Evolutionary conservation across 176 grass and related monocot genomes (phyloP).

Genomic region (Zoysia pacifica): DNA sequence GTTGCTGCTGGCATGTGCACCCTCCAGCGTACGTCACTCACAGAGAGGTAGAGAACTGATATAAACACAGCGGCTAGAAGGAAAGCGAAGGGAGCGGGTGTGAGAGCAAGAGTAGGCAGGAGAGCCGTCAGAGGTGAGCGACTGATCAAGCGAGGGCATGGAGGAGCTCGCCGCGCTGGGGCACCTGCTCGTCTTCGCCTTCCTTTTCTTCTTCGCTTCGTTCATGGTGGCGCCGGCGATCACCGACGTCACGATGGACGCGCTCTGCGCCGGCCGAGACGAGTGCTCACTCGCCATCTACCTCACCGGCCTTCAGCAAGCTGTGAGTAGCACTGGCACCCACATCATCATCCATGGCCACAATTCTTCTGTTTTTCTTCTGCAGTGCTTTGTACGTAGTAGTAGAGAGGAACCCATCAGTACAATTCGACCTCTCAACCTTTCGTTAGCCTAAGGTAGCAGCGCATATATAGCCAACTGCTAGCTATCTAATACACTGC

Average conservation of each 20-base stretch:
- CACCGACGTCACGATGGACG: constrained; percentile 70
- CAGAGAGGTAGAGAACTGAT: background rate
- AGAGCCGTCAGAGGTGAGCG: background rate
- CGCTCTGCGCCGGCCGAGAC: constrained; percentile 60
- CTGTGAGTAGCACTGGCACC: constrained; percentile 30
- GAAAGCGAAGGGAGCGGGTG: background rate
- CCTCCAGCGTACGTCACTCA: background rate
- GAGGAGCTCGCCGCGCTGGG: constrained; percentile 35
- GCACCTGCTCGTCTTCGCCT: constrained; percentile 67
- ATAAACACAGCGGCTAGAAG: background rate
- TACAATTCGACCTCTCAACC: background rate
- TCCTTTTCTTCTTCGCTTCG: constrained; percentile 57
- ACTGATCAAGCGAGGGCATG: constrained; percentile 10
- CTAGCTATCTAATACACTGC: background rate
- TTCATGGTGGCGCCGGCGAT: constrained; percentile 61
- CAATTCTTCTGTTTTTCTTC: background rate
- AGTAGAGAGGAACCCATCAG: background rate
- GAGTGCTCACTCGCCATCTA: constrained; percentile 75
- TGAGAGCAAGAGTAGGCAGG: background rate
- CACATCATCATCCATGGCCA: background rate
- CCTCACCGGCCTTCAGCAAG: constrained; percentile 64
- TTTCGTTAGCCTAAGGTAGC: background rate
- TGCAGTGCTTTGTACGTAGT: background rate
- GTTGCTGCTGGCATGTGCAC: background rate
- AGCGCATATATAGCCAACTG: background rate